These are phyloP conservation scores for Coniophora puteana DNA, from an alignment of 1,284 basidiomycete species.

Conservation along the genomic window DNA sequence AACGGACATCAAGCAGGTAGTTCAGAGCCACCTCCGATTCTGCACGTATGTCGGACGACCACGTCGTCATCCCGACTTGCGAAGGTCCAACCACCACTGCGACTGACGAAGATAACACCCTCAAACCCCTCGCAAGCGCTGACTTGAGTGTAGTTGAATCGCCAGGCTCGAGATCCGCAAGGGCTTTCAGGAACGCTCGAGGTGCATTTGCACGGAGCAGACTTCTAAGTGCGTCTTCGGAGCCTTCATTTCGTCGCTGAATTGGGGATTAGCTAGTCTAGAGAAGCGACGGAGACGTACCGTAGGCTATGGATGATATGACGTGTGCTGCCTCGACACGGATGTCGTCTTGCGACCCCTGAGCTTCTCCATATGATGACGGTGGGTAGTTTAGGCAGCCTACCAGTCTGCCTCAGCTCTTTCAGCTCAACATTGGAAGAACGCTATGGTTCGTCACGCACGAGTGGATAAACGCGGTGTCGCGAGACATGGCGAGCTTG, in stretches of 20 bases:
- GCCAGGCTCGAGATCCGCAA: slow-evolving; percentile 39
- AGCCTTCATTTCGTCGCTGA: slow-evolving; percentile 35
- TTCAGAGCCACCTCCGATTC: slow-evolving; percentile 55
- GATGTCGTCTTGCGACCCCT: slow-evolving; percentile 42
- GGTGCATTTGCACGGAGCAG: slow-evolving; percentile 54
- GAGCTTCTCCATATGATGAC: slow-evolving; percentile 29
- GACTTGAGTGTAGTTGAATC: slow-evolving; percentile 41
- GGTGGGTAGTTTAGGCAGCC: slow-evolving; percentile 46
- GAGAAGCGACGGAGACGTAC: slow-evolving; percentile 27
- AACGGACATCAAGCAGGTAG: slow-evolving; percentile 55
- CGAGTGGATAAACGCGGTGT: slow-evolving; percentile 51
- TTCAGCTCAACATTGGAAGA: slow-evolving; percentile 1
- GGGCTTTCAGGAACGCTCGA: slow-evolving; percentile 52
- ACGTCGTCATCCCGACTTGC: slow-evolving; percentile 55
- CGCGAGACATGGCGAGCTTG: slow-evolving; percentile 52
- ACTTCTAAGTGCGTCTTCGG: slow-evolving; percentile 52
- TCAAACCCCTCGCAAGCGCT: slow-evolving; percentile 59
- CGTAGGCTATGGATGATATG: slow-evolving; percentile 67
- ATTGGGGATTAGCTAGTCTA: not conserved
- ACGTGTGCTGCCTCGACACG: slow-evolving; percentile 72
- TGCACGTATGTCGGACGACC: slow-evolving; percentile 39
- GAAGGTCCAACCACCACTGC: slow-evolving; percentile 65
- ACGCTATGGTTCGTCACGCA: slow-evolving; percentile 28
- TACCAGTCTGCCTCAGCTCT: slow-evolving; percentile 42
- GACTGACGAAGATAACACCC: slow-evolving; percentile 51